Evolutionary conservation across 495 filamentous ascomycete species (phyloP).

Genomic region (Neurospora sp.): DNA sequence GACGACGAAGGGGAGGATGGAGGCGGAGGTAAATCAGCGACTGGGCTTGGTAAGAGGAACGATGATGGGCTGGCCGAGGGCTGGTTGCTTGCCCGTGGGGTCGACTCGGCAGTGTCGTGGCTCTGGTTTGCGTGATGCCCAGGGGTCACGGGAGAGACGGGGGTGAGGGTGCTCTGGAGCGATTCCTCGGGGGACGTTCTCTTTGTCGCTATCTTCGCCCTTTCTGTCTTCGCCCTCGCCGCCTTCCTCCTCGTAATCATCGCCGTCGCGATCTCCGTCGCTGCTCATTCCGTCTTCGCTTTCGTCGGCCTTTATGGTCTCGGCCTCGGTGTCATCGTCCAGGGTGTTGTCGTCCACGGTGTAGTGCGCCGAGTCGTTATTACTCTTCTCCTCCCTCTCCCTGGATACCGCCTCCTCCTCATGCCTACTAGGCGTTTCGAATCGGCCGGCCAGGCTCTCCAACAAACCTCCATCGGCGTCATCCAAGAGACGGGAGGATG

Average conservation of each 20-base stretch:
- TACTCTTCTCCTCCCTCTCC: fast-evolving
- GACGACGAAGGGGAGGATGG: neutral
- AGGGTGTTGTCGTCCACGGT: neutral
- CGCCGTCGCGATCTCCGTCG: neutral
- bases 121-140: neutral
- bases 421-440: fast-evolving
- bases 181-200: neutral
- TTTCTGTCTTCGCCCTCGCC: neutral
- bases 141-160: neutral
- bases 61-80: neutral
- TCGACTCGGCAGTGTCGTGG: neutral
- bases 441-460: neutral
- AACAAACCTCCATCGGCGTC: neutral
- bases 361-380: neutral
- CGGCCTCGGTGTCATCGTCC: neutral
- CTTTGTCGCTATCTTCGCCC: neutral
- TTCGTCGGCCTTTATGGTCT: neutral
- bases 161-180: neutral
- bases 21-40: neutral
- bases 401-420: neutral
- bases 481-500: neutral
- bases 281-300: neutral
- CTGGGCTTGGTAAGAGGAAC: neutral
- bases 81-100: neutral
- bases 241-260: neutral